Evolutionary conservation across 116 monocot species (phyloP), one percentile per base, ranked within the genome.

Genomic region (Phalaenopsis hybrid): DNA sequence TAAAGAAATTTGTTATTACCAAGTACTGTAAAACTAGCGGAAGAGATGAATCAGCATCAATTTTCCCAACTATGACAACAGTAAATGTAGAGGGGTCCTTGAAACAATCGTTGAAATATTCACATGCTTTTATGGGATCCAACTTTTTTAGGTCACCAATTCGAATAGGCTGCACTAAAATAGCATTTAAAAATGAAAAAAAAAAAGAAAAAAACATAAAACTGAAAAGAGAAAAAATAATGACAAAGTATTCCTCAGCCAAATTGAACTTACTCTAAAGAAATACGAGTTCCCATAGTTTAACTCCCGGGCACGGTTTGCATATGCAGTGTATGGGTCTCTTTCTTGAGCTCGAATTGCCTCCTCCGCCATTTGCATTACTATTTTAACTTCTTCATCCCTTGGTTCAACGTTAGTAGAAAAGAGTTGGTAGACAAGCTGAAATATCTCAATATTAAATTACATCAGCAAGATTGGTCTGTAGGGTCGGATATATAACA

Each of bases 301-400:
- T 74, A 98, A 67, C 85, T 98, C 97, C 44, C 94, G 85, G 12
- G 91, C 94, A 86, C 95, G 90, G 86, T 94, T 98, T 44, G 97
- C 85, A 87, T 94, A 95, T 75, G 89, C 93, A 81, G 91, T 94
- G 76, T 98, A 98, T 34, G 97, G 97, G 81, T 98, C 97, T 81
- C 97, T 91, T 75, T 98, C 95, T 92, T 98, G 97, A 79, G 97
- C 97, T 79, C 84, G 87, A 75, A 98, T 95, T 86, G 93, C 95
- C 85, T 98, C 97, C 84, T 94, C 94, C 28, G 97, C 86, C 95
- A 98, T 94, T 92, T 98, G 97, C 95, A 93, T 94, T 80, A 98
- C 97, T 82, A 94, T 92, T 83, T 94, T 93, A 51, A 98, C 95
- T 89, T 98, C 97, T 89, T 94, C 91, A 79, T 93, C 93, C 73